These are phyloP conservation scores for Melaleuca alternifolia DNA, from an alignment of 345 rosid species.

Conservation along the genomic window DNA sequence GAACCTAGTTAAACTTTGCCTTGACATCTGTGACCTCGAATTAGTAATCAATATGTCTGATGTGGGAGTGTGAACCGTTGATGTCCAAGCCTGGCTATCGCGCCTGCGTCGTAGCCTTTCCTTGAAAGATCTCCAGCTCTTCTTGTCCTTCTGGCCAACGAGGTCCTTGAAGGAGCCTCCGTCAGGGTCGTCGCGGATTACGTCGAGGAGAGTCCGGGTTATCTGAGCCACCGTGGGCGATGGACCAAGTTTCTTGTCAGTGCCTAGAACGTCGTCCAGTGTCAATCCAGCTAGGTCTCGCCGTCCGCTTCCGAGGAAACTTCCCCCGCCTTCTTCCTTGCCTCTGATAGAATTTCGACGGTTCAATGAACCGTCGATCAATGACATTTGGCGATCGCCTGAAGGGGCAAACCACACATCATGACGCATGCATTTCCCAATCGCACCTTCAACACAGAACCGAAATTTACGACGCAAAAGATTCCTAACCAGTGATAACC, in stretches of 20 bases:
- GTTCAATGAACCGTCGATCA: slow-evolving; percentile 9
- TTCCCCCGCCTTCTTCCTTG: not conserved
- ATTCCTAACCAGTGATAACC: not conserved
- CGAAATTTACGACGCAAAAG: not conserved
- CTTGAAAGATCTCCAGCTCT: slow-evolving; percentile 69
- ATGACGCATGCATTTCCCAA: not conserved
- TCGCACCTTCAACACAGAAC: not conserved
- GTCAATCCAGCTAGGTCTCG: slow-evolving; percentile 21
- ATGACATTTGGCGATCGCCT: slow-evolving; percentile 37
- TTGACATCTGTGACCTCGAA: not conserved
- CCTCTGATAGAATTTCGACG: not conserved
- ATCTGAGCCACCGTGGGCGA: slow-evolving; percentile 8
- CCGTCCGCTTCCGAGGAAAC: not conserved
- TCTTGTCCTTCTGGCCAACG: slow-evolving; percentile 36
- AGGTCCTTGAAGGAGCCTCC: not conserved
- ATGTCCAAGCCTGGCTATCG: slow-evolving; percentile 67
- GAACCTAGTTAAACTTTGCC: not conserved
- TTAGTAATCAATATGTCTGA: slow-evolving; percentile 41
- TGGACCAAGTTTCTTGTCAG: slow-evolving; percentile 12
- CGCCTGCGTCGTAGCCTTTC: slow-evolving; percentile 68
- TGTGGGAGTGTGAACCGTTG: slow-evolving; percentile 44
- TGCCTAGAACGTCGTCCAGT: slow-evolving; percentile 20
- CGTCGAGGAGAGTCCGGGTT: slow-evolving; percentile 40
- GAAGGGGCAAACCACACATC: not conserved
- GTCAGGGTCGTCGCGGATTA: slow-evolving; percentile 47